Evolutionary conservation across 2,329 filamentous ascomycete genomes (phyloP).

Genomic region (Lithohypha guttulata): DNA sequence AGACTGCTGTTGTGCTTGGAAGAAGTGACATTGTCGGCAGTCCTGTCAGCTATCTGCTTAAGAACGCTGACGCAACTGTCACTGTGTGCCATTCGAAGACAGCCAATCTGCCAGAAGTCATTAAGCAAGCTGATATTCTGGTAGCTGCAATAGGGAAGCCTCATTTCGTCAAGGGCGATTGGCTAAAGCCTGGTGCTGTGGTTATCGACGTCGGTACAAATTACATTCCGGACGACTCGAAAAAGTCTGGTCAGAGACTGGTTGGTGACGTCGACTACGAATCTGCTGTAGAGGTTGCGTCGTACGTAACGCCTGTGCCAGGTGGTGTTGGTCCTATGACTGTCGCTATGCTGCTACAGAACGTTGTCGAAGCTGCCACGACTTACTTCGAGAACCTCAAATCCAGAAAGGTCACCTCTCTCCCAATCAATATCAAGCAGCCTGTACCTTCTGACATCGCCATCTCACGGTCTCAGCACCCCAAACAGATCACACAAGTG

Average conservation of each 20-base stretch:
- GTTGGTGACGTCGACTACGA: conserved; percentile 94
- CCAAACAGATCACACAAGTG: conserved; percentile 80
- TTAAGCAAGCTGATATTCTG: conserved; percentile 79
- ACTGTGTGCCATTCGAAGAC: conserved; percentile 93
- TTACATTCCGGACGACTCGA: conserved; percentile 77
- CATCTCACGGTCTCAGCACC: conserved; percentile 76
- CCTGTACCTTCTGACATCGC: conserved; percentile 95
- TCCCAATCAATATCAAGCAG: conserved; percentile 66
- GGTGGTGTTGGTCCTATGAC: conserved; percentile 98
- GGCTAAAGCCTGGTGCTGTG: conserved; percentile 87
- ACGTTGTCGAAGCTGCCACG: conserved; percentile 79
- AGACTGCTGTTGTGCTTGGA: conserved; percentile 88
- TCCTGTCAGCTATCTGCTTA: conserved; percentile 88
- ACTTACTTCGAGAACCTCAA: conserved; percentile 75
- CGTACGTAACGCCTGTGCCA: conserved; percentile 88
- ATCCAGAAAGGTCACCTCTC: conserved; percentile 63
- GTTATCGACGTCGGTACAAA: conserved; percentile 98
- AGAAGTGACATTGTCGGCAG: conserved; percentile 96
- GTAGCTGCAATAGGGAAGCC: conserved; percentile 85
- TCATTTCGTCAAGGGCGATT: conserved; percentile 83
- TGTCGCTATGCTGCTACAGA: conserved; percentile 93
- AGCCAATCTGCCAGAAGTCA: conserved; percentile 55
- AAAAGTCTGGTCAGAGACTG: conserved; percentile 83
- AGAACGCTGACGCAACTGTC: conserved; percentile 92
- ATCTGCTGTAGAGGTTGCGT: conserved; percentile 72